These are phyloP conservation scores for Termitomyces eurrhizus DNA, from an alignment of 768 basidiomycete species.

Conservation along the genomic window DNA sequence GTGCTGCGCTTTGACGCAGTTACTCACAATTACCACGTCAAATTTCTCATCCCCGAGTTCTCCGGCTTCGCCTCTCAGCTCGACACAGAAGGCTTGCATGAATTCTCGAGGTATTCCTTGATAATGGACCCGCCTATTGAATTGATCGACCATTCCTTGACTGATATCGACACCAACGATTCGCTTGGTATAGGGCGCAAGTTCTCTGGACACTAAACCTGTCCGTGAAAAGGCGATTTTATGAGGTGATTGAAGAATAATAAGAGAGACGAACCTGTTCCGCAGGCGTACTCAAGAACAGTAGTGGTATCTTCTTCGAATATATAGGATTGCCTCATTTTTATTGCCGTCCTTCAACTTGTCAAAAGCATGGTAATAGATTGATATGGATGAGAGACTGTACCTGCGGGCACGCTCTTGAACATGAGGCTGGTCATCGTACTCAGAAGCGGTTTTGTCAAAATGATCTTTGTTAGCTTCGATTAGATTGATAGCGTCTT, in stretches of 20 bases:
- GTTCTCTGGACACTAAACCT: slow-evolving; percentile 63
- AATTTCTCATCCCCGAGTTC: slow-evolving; percentile 54
- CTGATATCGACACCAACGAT: slow-evolving; percentile 78
- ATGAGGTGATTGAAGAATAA: not conserved
- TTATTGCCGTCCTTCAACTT: slow-evolving; percentile 28
- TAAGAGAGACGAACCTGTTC: slow-evolving; percentile 38
- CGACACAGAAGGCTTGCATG: slow-evolving; percentile 58
- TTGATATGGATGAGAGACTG: slow-evolving; percentile 5
- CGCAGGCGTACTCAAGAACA: slow-evolving; percentile 75
- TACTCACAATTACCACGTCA: slow-evolving; percentile 65
- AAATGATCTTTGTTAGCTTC: slow-evolving; percentile 18
- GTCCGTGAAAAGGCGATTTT: not conserved
- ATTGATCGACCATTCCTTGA: slow-evolving; percentile 63
- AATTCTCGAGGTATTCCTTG: slow-evolving; percentile 64
- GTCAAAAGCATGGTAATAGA: not conserved
- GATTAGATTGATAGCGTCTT: not conserved
- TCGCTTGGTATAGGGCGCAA: slow-evolving; percentile 55
- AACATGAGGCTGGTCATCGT: slow-evolving; percentile 14
- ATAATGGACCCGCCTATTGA: slow-evolving; percentile 51
- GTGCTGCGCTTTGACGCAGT: not conserved
- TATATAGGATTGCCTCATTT: slow-evolving; percentile 34
- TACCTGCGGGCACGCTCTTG: slow-evolving; percentile 13
- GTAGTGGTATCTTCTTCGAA: slow-evolving; percentile 55
- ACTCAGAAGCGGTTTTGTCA: slow-evolving; percentile 13
- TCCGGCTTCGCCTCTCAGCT: slow-evolving; percentile 41